Conservation (phyloP, 2,329 filamentous ascomycete genomes). For the Neonectria faginata region DNA sequence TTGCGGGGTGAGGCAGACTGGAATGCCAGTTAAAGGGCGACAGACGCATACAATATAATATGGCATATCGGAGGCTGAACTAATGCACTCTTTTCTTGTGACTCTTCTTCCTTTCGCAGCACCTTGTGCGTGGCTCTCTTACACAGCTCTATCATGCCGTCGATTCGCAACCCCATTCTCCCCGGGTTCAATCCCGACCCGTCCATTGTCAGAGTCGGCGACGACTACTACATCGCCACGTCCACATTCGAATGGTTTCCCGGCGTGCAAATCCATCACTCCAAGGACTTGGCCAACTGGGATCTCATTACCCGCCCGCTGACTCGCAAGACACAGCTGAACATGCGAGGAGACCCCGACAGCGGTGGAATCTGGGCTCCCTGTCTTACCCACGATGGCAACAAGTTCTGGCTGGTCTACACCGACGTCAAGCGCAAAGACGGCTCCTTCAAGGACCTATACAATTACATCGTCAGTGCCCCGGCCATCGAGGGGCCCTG, state of each 20-base stretch:
- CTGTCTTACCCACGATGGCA: conserved; percentile 70
- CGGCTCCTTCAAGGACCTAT: conserved; percentile 72
- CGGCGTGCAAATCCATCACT: conserved; percentile 67
- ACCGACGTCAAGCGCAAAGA: conserved; percentile 76
- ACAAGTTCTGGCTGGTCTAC: conserved; percentile 72
- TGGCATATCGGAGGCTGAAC: neutral
- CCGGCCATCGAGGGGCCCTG: conserved; percentile 67
- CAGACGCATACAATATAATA: neutral
- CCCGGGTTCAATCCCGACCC: conserved; percentile 69
- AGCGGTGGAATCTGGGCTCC: conserved; percentile 74
- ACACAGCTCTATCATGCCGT: conserved; percentile 53
- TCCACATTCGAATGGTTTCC: conserved; percentile 69
- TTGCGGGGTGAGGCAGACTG: neutral
- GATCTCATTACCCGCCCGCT: conserved; percentile 60
- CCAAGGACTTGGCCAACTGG: conserved; percentile 66
- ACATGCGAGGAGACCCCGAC: conserved; percentile 71
- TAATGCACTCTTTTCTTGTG: neutral
- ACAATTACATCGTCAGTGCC: conserved; percentile 71
- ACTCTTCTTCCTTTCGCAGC: neutral
- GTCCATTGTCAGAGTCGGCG: conserved; percentile 63
- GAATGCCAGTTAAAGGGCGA: neutral
- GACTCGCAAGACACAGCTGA: conserved; percentile 62
- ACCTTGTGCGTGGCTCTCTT: neutral
- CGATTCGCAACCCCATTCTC: conserved; percentile 66
- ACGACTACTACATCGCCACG: conserved; percentile 67